Base-by-base conservation (phyloP, 2,329 filamentous ascomycete genomes). In the Pseudogymnoascus sp. region DNA sequence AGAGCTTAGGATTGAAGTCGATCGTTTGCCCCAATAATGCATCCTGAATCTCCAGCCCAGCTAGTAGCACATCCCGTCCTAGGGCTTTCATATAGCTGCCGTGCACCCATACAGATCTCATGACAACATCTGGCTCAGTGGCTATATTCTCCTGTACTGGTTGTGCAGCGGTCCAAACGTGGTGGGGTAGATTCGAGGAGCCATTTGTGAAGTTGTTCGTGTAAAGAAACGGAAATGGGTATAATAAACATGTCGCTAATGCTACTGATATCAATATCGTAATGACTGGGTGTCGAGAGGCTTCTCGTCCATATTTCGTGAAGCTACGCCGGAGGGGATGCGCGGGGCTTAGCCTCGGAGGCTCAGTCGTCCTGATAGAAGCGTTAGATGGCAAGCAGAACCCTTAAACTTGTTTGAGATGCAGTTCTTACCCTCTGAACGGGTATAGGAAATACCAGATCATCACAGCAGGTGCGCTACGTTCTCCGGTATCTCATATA, bases 71-170 rank as follows among this genome's bases (percentile, higher is more conserved):
- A 6, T 86, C 78, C 61, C 80, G 80, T 60, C 89, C 80, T 36
- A 93, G 79, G 10, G 89, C 90, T 70, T 86, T 81, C 87, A 93
- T 93, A 71, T 92, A 92, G 73, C 83, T 87, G 6, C 73, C 89
- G 71, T 93, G 89, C 15, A 93, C 82, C 90, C 90, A 93, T 63
- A 91, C 83, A 64, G 90, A 90, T 68, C 89, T 87, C 84, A 93
- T 89, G 63, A 89, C 85, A n/a, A 93, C 85, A 73, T 93, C 89
- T 3, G 87, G 82, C 62, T 79, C 76, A 50, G 79, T 77, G 26
- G 76, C 71, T 4, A 76, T 75, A 62, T 78, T 78, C 59, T 83
- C 82, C 36, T 82, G 76, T 62, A 89, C 78, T 28, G 87, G 84
- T 65, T 85, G 83, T 5, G 87, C 88, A 38, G 87, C 87, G 26